A percentile compares a stretch with the other conserved stretches of the same genome.
Conservation (phyloP, 2,329 filamentous ascomycete species). For the Ceratocystis cubensis region DNA sequence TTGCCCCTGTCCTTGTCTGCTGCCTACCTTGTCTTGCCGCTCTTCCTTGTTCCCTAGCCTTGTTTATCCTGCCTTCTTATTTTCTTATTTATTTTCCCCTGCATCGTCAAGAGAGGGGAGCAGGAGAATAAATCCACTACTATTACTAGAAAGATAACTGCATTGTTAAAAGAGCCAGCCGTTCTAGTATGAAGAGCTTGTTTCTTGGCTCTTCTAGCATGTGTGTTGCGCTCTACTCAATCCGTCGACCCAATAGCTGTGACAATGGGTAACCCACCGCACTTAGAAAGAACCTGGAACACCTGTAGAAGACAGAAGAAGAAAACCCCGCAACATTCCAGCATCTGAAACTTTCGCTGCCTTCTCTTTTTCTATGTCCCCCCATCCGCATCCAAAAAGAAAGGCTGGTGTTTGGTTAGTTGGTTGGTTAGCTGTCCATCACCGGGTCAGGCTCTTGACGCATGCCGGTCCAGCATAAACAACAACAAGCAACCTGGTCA, state of each 20-base stretch:
- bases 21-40: background rate
- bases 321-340: slow-evolving; percentile 1
- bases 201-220: too few species aligned
- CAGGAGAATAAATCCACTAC: background rate
- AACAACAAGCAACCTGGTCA: background rate
- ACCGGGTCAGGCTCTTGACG: background rate
- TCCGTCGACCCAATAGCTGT: too few species aligned
- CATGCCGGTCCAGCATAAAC: background rate
- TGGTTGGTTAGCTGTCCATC: background rate
- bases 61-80: background rate
- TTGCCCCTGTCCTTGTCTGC: background rate
- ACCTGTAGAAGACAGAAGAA: background rate
- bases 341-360: background rate
- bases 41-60: background rate
- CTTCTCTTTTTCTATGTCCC: background rate
- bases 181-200: too few species aligned
- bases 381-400: background rate
- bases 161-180: background rate
- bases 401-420: background rate
- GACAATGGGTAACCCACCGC: too few species aligned
- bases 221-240: too few species aligned
- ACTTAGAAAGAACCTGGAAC: background rate
- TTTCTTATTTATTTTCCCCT: background rate
- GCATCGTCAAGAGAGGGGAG: background rate
- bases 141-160: background rate